phyloP scores from a whole-genome alignment of 805 yeast species.

The Spathaspora boniae region DNA sequence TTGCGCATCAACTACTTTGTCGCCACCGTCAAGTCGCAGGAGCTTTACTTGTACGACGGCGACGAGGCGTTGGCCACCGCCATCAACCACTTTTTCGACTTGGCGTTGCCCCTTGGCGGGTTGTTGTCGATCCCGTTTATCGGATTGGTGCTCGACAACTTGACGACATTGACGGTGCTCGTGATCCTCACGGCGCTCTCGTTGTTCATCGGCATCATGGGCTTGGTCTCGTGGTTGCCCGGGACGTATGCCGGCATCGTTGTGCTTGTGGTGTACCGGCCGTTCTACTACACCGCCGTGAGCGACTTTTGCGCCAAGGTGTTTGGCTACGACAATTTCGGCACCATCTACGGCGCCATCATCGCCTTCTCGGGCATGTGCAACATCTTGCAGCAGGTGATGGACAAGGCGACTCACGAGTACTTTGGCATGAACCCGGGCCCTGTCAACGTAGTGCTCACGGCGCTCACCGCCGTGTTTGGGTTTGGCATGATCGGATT shows the following conservation, averaged over 20 bases:
- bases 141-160: conserved; percentile 74
- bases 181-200: conserved; percentile 53
- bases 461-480: conserved; percentile 50
- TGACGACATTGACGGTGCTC: conserved; percentile 58
- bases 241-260: conserved; percentile 69
- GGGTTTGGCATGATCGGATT: conserved; percentile 44
- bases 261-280: conserved; percentile 76
- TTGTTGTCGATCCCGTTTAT: conserved; percentile 81
- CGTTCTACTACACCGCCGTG: conserved; percentile 88
- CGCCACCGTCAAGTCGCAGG: conserved; percentile 84
- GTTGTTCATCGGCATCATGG: conserved; percentile 64
- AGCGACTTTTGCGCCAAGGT: conserved; percentile 91
- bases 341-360: conserved; percentile 84
- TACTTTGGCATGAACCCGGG: conserved; percentile 69
- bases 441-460: conserved; percentile 65
- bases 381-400: conserved; percentile 64
- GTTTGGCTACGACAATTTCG: conserved; percentile 89
- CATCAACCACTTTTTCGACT: conserved; percentile 74
- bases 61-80: conserved; percentile 48
- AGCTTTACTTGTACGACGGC: conserved; percentile 58
- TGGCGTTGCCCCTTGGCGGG: conserved; percentile 88
- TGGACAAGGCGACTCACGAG: conserved; percentile 71
- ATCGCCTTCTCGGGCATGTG: conserved; percentile 80
- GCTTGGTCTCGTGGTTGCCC: conserved; percentile 53
- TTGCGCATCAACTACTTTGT: conserved; percentile 88